Base-by-base conservation (phyloP, 2,329 filamentous ascomycete species). In the Simplicillium aogashimaense region DNA sequence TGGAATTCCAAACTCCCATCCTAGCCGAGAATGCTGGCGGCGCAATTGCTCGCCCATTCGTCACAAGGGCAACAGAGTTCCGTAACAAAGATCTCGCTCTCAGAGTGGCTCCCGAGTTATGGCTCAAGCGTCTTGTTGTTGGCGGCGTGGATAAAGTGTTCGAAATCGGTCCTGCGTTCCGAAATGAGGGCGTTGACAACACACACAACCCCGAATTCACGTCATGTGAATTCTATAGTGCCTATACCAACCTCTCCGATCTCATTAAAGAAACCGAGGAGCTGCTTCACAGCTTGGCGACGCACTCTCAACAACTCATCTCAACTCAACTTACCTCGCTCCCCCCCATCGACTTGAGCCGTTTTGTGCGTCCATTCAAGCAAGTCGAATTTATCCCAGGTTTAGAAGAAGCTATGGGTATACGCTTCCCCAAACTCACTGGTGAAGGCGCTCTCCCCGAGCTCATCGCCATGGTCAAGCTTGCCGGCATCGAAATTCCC, bases 121-220 rank as follows among this genome's bases (percentile, higher is more conserved):
- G 88, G 82, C 74, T 98, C 33, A 98, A 98, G 66, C 77, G 92
- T 8, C 69, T 98, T 35, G 78, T 97, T 1, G 75, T 97, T 14
- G 90, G 89, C 37, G 90, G 89, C 3, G 79, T 97, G 45, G 84
- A 94, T 51, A 80, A 73, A 45, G 79, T 98, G 18, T 98, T 94
- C 54, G 92, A 98, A 62, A 89, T 98, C 47, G 92, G 92, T 1
- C 83, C 86, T 3, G 80, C 81, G 11, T 98, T 98, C 61, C 78
- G 92, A 34, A 98, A 98, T 57, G 92, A 98, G 65, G 86, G 87
- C 59, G 65, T 95, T 29, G 89, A 95, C 58, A 76, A 75, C 25
- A 95, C 87, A 0, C 92, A 98, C 58, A 98, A 98, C 55, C 90
- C 92, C 0, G 92, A 98, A 57, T 98, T 97, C 63, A 92, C 86